Conservation (phyloP, 179 eudicot genomes). For the Beta macrorhiza region DNA sequence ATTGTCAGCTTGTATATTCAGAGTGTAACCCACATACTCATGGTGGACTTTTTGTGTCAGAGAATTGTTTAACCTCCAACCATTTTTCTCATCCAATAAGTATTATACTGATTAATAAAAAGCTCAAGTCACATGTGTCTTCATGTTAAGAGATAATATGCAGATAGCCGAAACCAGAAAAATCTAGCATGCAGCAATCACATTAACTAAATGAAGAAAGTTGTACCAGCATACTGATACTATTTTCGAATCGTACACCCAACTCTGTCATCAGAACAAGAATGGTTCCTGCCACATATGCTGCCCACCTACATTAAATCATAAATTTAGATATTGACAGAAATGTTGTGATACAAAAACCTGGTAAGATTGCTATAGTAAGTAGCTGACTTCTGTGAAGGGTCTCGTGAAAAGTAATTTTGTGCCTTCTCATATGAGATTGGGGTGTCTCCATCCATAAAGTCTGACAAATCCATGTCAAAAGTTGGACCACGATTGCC, state of each 20-base stretch:
- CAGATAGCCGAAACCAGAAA: background rate
- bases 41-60: background rate
- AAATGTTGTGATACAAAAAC: background rate
- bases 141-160: background rate
- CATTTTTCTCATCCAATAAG: background rate
- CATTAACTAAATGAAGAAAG: background rate
- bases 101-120: background rate
- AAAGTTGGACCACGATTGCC: slow-evolving; percentile 96
- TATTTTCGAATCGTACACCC: slow-evolving; percentile 70
- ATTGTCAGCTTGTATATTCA: background rate
- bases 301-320: slow-evolving; percentile 77
- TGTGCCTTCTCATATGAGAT: slow-evolving; percentile 81
- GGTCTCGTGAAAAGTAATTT: slow-evolving; percentile 79
- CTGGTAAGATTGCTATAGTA: background rate
- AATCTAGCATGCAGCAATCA: background rate
- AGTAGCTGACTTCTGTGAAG: slow-evolving; percentile 77
- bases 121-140: background rate
- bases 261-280: slow-evolving; percentile 93
- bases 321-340: slow-evolving; percentile 1
- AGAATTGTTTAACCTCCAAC: background rate
- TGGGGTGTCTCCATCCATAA: slow-evolving; percentile 79
- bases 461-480: slow-evolving; percentile 96
- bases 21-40: background rate
- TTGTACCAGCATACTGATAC: slow-evolving; percentile 91
- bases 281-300: slow-evolving; percentile 95